Percentiles rank a stretch among this genome's conserved stretches.
Evolutionary conservation across 1,284 basidiomycete genomes (phyloP).

Genomic region (Irpex sp.): DNA sequence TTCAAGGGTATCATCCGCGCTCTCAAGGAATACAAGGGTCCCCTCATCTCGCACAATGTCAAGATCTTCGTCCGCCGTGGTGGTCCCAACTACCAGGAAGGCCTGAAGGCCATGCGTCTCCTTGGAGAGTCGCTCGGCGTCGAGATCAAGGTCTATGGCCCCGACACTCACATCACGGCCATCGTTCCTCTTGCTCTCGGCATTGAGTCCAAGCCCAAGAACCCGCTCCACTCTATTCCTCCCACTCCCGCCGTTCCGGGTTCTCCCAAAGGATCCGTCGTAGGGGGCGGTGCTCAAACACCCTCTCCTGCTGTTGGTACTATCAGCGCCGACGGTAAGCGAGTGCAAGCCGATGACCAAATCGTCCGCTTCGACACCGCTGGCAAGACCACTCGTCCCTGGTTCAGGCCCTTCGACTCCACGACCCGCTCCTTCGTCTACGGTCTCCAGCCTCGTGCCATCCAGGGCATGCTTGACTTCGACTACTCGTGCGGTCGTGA

Average conservation of each 20-base stretch:
- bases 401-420: conserved; percentile 89
- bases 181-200: conserved; percentile 98
- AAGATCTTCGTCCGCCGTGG: conserved; percentile 97
- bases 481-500: conserved; percentile 96
- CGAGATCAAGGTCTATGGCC: conserved; percentile 95
- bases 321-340: conserved; percentile 78
- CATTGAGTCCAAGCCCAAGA: conserved; percentile 49
- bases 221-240: conserved; percentile 35
- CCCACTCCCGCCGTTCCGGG: conserved; percentile 31
- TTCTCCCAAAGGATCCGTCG: conserved; percentile 33
- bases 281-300: conserved; percentile 17
- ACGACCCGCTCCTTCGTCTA: conserved; percentile 95
- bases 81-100: conserved; percentile 99
- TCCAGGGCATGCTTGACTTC: conserved; percentile 99
- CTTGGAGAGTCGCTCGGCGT: conserved; percentile 97
- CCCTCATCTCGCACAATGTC: conserved; percentile 82
- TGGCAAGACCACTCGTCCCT: conserved; percentile 52
- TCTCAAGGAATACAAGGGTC: conserved; percentile 89
- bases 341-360: conserved; percentile 83
- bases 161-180: conserved; percentile 98
- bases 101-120: conserved; percentile 97
- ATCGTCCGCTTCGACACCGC: conserved; percentile 81
- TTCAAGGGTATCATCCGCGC: conserved; percentile 99
- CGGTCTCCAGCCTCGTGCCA: conserved; percentile 97
- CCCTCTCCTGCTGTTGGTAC: conserved; percentile 50